These are phyloP conservation scores for Apophysomyces sp. DNA, from an alignment of 371 early-diverging fungal species.

Conservation along the genomic window DNA sequence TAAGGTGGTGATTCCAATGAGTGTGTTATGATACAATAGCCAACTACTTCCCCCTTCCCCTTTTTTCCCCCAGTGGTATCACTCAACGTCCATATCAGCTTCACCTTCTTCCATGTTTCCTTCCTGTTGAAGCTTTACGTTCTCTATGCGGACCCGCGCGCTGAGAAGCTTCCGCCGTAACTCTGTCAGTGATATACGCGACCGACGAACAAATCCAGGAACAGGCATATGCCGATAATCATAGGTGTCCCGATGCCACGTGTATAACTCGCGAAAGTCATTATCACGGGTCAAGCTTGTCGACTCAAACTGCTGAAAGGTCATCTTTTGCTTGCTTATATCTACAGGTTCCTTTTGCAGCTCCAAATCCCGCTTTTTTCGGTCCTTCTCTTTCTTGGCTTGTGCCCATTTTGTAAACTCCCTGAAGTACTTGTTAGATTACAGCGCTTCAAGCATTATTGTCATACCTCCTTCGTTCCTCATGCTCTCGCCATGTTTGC, in stretches of 20 bases:
- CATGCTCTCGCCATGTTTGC: slow-evolving; percentile 4
- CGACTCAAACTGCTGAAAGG: slow-evolving; percentile 23
- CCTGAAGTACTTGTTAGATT: neutral
- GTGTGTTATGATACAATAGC: neutral
- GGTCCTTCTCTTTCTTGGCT: slow-evolving; percentile 15
- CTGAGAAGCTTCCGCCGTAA: slow-evolving; percentile 18
- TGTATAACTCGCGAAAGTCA: slow-evolving; percentile 29
- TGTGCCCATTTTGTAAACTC: slow-evolving; percentile 1
- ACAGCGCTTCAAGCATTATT: neutral
- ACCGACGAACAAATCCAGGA: slow-evolving; percentile 31
- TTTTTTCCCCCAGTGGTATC: neutral
- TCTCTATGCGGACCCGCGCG: slow-evolving; percentile 21
- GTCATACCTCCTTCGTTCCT: slow-evolving; percentile 6
- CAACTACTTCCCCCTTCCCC: neutral
- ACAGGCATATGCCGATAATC: slow-evolving; percentile 37
- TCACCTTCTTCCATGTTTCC: slow-evolving; percentile 15
- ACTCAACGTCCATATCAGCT: slow-evolving; percentile 36
- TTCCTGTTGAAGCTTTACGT: slow-evolving; percentile 8
- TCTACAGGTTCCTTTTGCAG: slow-evolving; percentile 11
- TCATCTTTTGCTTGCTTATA: slow-evolving; percentile 40
- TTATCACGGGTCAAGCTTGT: slow-evolving; percentile 16
- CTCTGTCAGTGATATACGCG: slow-evolving; percentile 16
- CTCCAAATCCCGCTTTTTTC: slow-evolving; percentile 8
- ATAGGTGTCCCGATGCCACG: slow-evolving; percentile 33
- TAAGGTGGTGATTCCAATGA: too few relatives aligned